Base-by-base conservation (phyloP, 1,139 yeast genomes). In the Geotrichum aggregatum region DNA sequence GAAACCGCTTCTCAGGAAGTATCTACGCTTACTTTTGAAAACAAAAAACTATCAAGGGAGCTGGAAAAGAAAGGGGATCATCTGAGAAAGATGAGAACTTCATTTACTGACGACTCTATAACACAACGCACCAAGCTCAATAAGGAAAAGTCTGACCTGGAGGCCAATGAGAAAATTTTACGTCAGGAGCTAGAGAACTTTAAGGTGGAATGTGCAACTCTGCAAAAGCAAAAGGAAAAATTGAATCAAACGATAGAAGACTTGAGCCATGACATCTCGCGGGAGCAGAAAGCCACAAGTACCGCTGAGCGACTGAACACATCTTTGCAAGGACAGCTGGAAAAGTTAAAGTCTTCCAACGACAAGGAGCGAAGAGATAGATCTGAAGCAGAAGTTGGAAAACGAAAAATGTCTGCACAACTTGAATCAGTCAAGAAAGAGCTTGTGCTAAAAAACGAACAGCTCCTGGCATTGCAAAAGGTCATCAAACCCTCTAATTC, bases 171-270 rank as follows among this genome's bases (percentile, higher is more conserved):
- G 57, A 74, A 60, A 44, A 70, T 62, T 54, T 67, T 56, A 26
- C 58, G 65, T 60, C 49, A 63, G 58, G 54, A 69, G 65, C 54
- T 62, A 38, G 66, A 65, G 34, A 60, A 57, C 18, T 54, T 63
- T 28, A 55, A 50, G 24, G 54, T 58, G 8, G 56, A 62, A 44
- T 56, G 59, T 44, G 59, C 56, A 11, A 60, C 66, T 3, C 49
- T 59, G 30, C 56, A 59, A 44, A 58, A 60, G 39, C 66, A 65
- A 42, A 61, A 60, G 47, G 95, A 87, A 68, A 87, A 87, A 71
- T 76, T 87, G 67, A 78, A 79, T 62, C 78, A 95, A 70, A 95
- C 87, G 71, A 76, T 87, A 52, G 95, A 87, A 68, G 71, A 80
- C 63, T 84, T 88, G 43, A 59, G 63, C 39, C 63, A 61, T 28